Percentiles rank a stretch among this genome's conserved stretches.
Conservation (phyloP, 2,329 filamentous ascomycete genomes). For the Madurella fahalii region DNA sequence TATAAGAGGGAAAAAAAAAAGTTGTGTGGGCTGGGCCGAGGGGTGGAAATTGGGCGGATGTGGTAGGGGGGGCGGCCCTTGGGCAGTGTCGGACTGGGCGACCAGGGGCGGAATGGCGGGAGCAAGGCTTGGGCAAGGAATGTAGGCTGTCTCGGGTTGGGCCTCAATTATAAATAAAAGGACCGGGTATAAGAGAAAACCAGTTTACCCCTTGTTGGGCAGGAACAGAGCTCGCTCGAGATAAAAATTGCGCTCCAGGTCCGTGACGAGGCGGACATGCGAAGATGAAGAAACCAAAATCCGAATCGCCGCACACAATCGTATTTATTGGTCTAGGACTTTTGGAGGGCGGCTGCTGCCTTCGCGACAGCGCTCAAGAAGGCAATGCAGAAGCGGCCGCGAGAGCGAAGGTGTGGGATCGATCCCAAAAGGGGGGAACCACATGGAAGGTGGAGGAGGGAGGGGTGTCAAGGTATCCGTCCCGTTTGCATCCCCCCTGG, state of each 20-base stretch:
- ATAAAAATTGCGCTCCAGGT: slow-evolving; percentile 1
- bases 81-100: slow-evolving; percentile 5
- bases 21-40: slow-evolving; percentile 12
- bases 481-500: not conserved
- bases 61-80: slow-evolving; percentile 8
- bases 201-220: slow-evolving; percentile 14
- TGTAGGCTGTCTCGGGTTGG: slow-evolving; percentile 22
- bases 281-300: slow-evolving; percentile 3
- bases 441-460: not conserved
- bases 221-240: slow-evolving; percentile 21
- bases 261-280: not conserved
- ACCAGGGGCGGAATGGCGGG: slow-evolving; percentile 20
- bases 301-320: slow-evolving; percentile 7
- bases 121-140: slow-evolving; percentile 21
- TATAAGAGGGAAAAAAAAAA: slow-evolving; percentile 26
- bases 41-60: slow-evolving; percentile 25
- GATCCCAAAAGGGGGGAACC: not conserved
- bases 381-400: slow-evolving; percentile 8
- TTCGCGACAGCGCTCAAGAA: slow-evolving; percentile 18
- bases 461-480: slow-evolving; percentile 16
- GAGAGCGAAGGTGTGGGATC: too few relatives aligned
- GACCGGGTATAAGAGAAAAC: slow-evolving; percentile 14
- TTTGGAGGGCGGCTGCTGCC: slow-evolving; percentile 20
- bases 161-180: slow-evolving; percentile 23
- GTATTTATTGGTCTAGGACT: slow-evolving; percentile 16